These are phyloP conservation scores for Taphrina sp. DNA, from an alignment of 1,139 yeast genomes.

Conservation along the genomic window DNA sequence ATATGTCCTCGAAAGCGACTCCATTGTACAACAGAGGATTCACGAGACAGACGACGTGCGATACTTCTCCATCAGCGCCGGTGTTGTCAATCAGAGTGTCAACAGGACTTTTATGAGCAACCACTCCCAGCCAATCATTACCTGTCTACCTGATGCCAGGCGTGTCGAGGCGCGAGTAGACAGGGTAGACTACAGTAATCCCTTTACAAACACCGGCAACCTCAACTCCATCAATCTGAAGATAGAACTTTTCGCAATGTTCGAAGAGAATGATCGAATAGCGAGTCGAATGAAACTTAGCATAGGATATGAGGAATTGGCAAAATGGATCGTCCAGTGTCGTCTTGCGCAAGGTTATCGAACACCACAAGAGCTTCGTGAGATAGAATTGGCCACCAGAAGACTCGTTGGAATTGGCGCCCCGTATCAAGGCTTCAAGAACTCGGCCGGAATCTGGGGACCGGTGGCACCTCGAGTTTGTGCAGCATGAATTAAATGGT, in stretches of 20 bases:
- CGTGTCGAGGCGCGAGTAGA: background rate
- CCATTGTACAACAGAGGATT: background rate
- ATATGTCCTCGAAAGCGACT: background rate
- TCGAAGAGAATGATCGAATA: background rate
- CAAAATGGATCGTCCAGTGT: conserved; percentile 16
- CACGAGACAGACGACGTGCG: background rate
- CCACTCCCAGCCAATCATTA: conserved; percentile 1
- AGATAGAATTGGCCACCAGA: background rate
- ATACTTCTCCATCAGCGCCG: conserved; percentile 10
- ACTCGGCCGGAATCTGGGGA: conserved; percentile 15
- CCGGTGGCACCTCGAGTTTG: background rate
- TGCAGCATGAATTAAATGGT: background rate
- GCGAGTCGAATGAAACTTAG: background rate
- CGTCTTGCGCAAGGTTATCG: conserved; percentile 16
- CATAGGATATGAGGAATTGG: conserved; percentile 1
- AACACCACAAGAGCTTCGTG: background rate
- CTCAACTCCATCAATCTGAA: conserved; percentile 14
- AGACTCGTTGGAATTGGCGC: conserved; percentile 2
- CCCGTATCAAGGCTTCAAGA: conserved; percentile 9
- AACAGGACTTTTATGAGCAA: conserved; percentile 10
- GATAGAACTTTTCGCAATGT: background rate
- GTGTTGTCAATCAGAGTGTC: conserved; percentile 8
- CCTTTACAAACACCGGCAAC: conserved; percentile 10
- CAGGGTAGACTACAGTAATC: background rate
- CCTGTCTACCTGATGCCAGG: background rate